Conservation (phyloP, 2,329 filamentous ascomycete genomes). For the Penicillium sp. region DNA sequence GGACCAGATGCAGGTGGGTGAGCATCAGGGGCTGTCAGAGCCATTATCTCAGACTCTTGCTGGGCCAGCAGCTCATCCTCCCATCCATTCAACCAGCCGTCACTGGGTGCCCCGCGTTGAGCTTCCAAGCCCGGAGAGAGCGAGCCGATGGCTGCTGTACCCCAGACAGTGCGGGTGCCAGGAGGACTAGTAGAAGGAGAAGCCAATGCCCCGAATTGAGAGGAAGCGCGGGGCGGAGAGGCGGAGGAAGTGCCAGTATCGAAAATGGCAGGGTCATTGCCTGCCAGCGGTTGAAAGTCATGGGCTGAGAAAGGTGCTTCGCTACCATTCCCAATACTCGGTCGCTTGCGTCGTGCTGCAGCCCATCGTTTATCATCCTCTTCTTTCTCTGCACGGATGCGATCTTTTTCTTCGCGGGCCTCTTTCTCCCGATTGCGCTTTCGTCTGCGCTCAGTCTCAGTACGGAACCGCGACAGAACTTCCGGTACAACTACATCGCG, state of each 20-base stretch:
- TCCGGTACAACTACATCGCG: conserved; percentile 79
- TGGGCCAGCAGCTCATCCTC: conserved; percentile 73
- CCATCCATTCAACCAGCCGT: conserved; percentile 86
- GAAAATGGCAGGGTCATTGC: conserved; percentile 29
- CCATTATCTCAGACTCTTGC: conserved; percentile 51
- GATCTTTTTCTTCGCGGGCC: conserved; percentile 80
- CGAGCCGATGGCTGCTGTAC: conserved; percentile 68
- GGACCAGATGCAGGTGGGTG: conserved; percentile 17
- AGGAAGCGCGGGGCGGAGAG: conserved; percentile 43
- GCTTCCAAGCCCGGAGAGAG: conserved; percentile 56
- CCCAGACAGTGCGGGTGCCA: conserved; percentile 82
- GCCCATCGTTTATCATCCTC: conserved; percentile 70
- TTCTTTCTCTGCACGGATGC: conserved; percentile 75
- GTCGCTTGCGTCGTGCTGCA: conserved; percentile 62
- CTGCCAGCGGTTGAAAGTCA: conserved; percentile 65
- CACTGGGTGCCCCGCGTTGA: conserved; percentile 52
- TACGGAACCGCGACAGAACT: conserved; percentile 71
- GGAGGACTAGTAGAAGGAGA: conserved; percentile 80
- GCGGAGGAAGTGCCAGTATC: conserved; percentile 38
- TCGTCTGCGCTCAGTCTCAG: conserved; percentile 73
- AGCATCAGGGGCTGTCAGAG: conserved; percentile 45
- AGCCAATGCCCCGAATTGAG: conserved; percentile 58
- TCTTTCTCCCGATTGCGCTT: conserved; percentile 82
- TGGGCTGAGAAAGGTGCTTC: conserved; percentile 55
- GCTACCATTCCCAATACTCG: conserved; percentile 46